Evolutionary conservation across 306 rosid genomes (phyloP), one percentile per base, ranked within the genome.

Genomic region (Mimosa bimucronata): DNA sequence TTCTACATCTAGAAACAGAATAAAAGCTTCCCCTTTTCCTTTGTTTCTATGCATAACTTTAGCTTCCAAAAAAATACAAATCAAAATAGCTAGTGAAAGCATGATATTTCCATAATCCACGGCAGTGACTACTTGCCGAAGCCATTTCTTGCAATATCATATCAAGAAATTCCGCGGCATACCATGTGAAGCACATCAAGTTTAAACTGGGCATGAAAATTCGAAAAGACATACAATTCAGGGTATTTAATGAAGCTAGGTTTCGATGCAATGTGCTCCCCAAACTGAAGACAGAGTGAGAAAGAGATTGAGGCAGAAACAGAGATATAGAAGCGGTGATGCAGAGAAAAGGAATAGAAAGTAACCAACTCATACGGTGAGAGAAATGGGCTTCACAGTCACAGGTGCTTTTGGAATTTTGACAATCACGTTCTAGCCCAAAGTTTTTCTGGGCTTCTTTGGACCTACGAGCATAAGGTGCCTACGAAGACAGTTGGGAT

Each of bases 11-110:
- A 66, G 41, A n/a, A 15, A 9, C 69, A 25, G 40, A 15, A n/a
- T 5, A 58, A 13, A 74, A 53, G 37, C 37, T 21, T 55, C 67
- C 23, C 52, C 14, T 44, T 74, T 73, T 50, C n/a, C 46, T 73
- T 50, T 0, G 65, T 2, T 50, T 4, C 19, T 14, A 6, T 8
- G 65, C 77, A 50, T 73, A 30, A 21, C 46, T 15, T 45, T 46
- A 71, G 31, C 44, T 19, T 60, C 45, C 77, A 30, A 50, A n/a
- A 19, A 72, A 72, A 19, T 50, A 19, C 18, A 45, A 53, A 45
- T 71, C 60, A 16, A 8, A 71, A 71, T 9, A 15, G 6, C 60
- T 15, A 23, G 41, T n/a, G 46, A 45, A 15, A 45, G 5, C 53
- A 15, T 40, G 34, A n/a, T 23, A 40, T 68, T 41, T 12, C 52